A percentile compares a stretch with the other conserved stretches of the same genome.
Conservation (phyloP, 1,284 basidiomycete species). For the Cystobasidiaceae sp. region DNA sequence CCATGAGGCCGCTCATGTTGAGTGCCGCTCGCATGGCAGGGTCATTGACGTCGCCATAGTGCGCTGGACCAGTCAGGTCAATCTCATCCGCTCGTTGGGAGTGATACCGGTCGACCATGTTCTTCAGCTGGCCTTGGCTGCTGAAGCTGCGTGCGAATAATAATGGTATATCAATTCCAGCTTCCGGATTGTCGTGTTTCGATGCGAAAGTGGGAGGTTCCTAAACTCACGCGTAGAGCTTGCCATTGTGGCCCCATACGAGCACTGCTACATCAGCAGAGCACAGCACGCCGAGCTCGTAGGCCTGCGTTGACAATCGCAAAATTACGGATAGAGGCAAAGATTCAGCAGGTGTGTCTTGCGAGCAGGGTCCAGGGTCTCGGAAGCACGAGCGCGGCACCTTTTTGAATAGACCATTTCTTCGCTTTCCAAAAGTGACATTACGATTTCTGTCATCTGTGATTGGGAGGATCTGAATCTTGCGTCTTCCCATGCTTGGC, state of each 20-base stretch:
- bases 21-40: background rate
- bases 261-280: slow-evolving; percentile 65
- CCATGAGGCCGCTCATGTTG: slow-evolving; percentile 41
- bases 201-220: background rate
- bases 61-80: slow-evolving; percentile 21
- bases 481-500: slow-evolving; percentile 61
- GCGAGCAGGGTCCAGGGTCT: background rate
- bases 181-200: background rate
- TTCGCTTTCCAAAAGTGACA: slow-evolving; percentile 87
- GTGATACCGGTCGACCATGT: slow-evolving; percentile 3
- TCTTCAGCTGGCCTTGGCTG: slow-evolving; percentile 45
- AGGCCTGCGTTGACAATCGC: slow-evolving; percentile 41
- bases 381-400: too few relatives aligned
- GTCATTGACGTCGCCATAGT: slow-evolving; percentile 11
- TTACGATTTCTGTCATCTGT: slow-evolving; percentile 82
- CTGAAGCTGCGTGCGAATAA: slow-evolving; percentile 48
- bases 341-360: background rate
- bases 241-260: slow-evolving; percentile 59
- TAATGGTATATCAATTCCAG: background rate
- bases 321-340: background rate
- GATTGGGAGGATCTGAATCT: slow-evolving; percentile 84
- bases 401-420: slow-evolving; percentile 85
- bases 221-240: slow-evolving; percentile 54
- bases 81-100: slow-evolving; percentile 1
- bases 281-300: slow-evolving; percentile 74